A percentile compares a stretch with the other conserved stretches of the same genome.
These are phyloP conservation scores for Gnomoniopsis smithogilvyi DNA, from an alignment of 2,329 filamentous ascomycete species.

Conservation along the genomic window DNA sequence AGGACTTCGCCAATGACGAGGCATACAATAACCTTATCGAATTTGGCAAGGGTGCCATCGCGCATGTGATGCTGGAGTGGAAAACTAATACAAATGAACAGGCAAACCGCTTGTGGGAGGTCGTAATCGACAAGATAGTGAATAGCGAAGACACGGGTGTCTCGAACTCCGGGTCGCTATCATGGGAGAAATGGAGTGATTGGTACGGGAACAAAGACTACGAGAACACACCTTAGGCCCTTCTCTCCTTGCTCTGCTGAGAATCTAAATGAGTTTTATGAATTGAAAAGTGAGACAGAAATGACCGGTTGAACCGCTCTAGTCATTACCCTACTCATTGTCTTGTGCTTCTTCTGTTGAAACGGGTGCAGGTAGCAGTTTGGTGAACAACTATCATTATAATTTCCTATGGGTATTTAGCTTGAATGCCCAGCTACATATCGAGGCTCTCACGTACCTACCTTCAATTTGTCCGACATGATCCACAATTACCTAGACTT, in stretches of 20 bases:
- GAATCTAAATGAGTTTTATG: no score
- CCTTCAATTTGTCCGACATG: no score
- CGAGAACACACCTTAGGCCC: background rate
- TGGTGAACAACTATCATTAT: no score
- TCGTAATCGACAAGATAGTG: background rate
- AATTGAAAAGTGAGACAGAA: no score
- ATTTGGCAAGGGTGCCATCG: background rate
- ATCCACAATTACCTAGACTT: no score
- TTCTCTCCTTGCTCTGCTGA: background rate
- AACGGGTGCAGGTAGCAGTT: no score
- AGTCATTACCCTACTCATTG: no score
- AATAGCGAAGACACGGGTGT: background rate
- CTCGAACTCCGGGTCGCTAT: background rate
- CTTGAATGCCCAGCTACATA: no score
- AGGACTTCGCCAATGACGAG: background rate
- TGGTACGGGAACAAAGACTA: background rate
- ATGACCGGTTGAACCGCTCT: no score
- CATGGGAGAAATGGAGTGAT: background rate
- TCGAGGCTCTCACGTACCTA: no score
- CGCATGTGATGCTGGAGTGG: background rate
- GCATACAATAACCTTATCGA: background rate
- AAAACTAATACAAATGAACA: background rate
- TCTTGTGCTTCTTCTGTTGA: no score
- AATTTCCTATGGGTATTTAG: no score
- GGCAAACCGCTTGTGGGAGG: background rate